These are phyloP conservation scores for Urochloa ruziziensis DNA, from an alignment of 176 grass and related monocot species.

Conservation along the genomic window DNA sequence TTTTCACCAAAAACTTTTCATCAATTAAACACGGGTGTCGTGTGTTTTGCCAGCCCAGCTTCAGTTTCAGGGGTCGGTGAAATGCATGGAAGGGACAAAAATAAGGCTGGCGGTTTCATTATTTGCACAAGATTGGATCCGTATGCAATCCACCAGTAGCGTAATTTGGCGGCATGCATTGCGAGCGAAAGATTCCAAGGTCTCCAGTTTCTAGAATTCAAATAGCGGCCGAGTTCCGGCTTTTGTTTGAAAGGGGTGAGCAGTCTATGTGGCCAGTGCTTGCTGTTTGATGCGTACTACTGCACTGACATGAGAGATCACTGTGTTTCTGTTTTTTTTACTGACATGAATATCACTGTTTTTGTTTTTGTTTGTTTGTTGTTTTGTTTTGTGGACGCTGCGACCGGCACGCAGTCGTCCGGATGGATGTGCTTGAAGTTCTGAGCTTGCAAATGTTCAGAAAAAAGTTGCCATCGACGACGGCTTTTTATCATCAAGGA, in stretches of 20 bases:
- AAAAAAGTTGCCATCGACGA: neutral
- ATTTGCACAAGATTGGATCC: neutral
- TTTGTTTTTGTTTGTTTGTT: conserved; percentile 9
- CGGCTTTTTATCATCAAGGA: neutral
- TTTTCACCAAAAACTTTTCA: too few species aligned
- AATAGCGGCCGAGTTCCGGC: conserved; percentile 1
- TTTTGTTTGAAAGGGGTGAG: neutral
- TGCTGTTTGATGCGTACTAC: neutral
- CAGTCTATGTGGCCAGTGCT: neutral
- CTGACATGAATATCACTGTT: neutral
- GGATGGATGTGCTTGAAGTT: too few species aligned
- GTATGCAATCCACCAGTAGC: neutral
- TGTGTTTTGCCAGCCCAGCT: neutral
- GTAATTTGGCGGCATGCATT: neutral
- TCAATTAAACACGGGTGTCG: too few species aligned
- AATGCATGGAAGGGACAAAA: neutral
- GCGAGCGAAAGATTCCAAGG: conserved; percentile 27
- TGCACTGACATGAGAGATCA: conserved; percentile 6
- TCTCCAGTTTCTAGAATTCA: conserved; percentile 44
- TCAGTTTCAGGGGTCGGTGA: neutral
- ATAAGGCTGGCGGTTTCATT: neutral
- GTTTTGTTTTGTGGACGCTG: neutral
- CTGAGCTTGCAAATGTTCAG: neutral
- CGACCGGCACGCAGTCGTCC: too few species aligned
- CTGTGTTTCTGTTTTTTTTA: neutral